Conservation (phyloP, 2,329 filamentous ascomycete genomes). For the Alternaria brassicae region DNA sequence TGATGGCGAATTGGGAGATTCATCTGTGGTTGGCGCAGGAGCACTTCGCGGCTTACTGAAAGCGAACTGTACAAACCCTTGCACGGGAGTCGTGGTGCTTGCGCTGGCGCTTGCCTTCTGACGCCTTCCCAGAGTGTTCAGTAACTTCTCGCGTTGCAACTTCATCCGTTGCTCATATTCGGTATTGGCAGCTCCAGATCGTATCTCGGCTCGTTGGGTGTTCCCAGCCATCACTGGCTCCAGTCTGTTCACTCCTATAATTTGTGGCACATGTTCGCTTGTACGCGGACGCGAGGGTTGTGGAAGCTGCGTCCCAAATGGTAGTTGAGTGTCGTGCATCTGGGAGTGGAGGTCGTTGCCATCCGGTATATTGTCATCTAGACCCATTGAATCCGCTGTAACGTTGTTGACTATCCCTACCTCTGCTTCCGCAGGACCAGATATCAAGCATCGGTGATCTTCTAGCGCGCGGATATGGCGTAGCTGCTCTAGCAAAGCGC, state of each 20-base stretch:
- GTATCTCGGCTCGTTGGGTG: conserved; percentile 23
- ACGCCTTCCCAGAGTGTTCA: not conserved
- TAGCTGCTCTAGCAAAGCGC: conserved; percentile 15
- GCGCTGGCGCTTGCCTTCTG: not conserved
- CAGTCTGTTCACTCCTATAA: conserved; percentile 22
- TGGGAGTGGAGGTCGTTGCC: conserved; percentile 24
- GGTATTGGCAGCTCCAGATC: conserved; percentile 4
- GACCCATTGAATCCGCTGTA: conserved; percentile 13
- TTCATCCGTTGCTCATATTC: not conserved
- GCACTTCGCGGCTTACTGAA: conserved; percentile 4
- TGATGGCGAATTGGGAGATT: not conserved
- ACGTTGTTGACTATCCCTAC: conserved; percentile 13
- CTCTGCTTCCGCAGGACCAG: conserved; percentile 3
- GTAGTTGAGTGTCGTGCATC: conserved; percentile 26
- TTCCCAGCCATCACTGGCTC: conserved; percentile 34
- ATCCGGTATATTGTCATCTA: not conserved
- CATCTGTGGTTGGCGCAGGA: not conserved
- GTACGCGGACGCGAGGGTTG: conserved; percentile 10
- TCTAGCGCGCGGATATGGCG: conserved; percentile 16
- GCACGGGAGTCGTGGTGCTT: not conserved
- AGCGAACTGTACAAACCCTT: not conserved
- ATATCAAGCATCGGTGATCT: conserved; percentile 29
- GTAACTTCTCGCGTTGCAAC: not conserved
- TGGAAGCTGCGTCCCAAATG: conserved; percentile 32
- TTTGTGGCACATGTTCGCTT: conserved; percentile 8